Evolutionary conservation across 805 yeast species (phyloP).

Genomic region (Saccharomycopsis sp.): DNA sequence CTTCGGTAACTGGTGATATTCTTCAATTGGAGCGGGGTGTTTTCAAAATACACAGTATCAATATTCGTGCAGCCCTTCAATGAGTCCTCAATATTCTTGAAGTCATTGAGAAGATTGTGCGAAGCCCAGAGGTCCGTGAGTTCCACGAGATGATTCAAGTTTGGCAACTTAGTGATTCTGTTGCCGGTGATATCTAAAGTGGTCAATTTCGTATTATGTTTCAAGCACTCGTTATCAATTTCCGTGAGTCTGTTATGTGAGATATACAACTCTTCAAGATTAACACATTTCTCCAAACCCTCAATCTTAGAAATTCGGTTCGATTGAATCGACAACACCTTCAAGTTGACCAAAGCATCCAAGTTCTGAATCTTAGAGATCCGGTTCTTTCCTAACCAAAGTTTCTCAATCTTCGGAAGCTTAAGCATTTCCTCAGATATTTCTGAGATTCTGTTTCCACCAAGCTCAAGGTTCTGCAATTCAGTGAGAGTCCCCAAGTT

Average conservation of each 20-base stretch:
- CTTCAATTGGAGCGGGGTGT: conserved; percentile 72
- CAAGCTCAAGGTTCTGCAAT: conserved; percentile 73
- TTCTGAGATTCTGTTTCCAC: conserved; percentile 70
- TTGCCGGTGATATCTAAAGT: conserved; percentile 82
- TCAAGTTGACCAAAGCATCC: conserved; percentile 50
- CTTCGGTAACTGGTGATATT: conserved; percentile 81
- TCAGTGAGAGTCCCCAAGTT: conserved; percentile 51
- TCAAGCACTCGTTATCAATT: conserved; percentile 63
- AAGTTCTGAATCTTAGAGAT: conserved; percentile 62
- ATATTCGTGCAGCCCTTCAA: conserved; percentile 55
- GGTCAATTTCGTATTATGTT: conserved; percentile 55
- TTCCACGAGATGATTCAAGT: conserved; percentile 55
- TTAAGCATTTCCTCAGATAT: conserved; percentile 51
- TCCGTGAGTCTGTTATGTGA: conserved; percentile 75
- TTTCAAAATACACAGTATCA: conserved; percentile 90
- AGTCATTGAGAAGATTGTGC: conserved; percentile 59
- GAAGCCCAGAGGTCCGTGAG: conserved; percentile 95
- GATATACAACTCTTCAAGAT: conserved; percentile 79
- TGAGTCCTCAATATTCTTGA: conserved; percentile 61
- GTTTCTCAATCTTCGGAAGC: conserved; percentile 54
- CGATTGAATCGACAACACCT: conserved; percentile 81
- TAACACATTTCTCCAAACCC: conserved; percentile 65
- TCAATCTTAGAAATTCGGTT: conserved; percentile 74
- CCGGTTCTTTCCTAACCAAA: conserved; percentile 91
- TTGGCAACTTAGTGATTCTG: conserved; percentile 51